These are phyloP conservation scores for Selenicereus undatus DNA, from an alignment of 148 eudicot genomes.

Conservation along the genomic window DNA sequence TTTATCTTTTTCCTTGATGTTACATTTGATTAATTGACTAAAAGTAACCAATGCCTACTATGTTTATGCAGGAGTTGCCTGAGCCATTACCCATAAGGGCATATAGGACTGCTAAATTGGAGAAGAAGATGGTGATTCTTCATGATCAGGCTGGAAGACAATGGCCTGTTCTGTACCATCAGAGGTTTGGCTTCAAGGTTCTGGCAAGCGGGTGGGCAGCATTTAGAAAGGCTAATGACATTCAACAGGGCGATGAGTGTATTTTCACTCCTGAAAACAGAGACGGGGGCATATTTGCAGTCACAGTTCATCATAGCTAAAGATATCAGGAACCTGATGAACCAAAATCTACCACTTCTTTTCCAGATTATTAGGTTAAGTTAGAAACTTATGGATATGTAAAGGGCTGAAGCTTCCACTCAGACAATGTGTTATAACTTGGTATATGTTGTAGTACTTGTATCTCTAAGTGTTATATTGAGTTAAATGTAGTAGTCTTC, in stretches of 20 bases:
- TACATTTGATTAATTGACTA: background rate
- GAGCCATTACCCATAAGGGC: background rate
- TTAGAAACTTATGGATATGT: background rate
- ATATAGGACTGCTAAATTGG: background rate
- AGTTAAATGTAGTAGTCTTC: too few species aligned
- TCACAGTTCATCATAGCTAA: background rate
- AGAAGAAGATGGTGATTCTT: background rate
- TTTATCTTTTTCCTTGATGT: background rate
- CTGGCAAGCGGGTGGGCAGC: background rate
- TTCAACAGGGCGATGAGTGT: background rate
- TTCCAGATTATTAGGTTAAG: too few species aligned
- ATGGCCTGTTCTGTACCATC: conserved; percentile 3
- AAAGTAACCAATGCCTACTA: background rate
- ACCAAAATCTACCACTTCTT: too few species aligned
- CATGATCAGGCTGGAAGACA: background rate
- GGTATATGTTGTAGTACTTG: background rate
- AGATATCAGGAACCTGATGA: background rate
- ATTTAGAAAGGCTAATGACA: background rate
- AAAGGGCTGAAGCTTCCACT: background rate
- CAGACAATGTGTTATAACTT: background rate
- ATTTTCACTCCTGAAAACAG: background rate
- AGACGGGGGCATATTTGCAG: background rate
- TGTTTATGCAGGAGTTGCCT: background rate
- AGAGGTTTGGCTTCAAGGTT: background rate
- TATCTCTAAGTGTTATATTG: background rate